A percentile compares a stretch with the other conserved stretches of the same genome.
These are phyloP conservation scores for Pythium oligandrum DNA, from an alignment of 352 stramenopile genomes.

Conservation along the genomic window DNA sequence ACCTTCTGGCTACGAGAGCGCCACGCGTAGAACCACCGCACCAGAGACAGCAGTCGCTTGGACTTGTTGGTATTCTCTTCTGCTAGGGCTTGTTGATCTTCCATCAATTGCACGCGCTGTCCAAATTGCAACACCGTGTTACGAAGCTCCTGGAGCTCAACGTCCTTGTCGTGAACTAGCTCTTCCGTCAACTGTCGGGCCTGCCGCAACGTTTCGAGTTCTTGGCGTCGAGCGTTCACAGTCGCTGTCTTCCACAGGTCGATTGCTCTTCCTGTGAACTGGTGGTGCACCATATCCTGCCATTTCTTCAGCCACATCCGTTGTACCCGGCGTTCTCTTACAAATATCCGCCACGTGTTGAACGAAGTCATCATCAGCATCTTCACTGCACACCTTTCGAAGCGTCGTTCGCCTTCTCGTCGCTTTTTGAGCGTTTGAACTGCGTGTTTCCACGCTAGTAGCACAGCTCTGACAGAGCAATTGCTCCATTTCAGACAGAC, in stretches of 20 bases:
- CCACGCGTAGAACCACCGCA: background rate
- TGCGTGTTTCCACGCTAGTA: no score
- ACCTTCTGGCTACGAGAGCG: background rate
- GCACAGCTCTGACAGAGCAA: no score
- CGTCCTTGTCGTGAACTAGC: background rate
- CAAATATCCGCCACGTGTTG: conserved; percentile 1
- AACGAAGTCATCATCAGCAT: background rate
- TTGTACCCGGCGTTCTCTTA: background rate
- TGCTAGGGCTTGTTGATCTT: no score
- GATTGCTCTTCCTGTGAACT: no score
- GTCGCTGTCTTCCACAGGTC: conserved; percentile 5
- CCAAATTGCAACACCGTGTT: no score
- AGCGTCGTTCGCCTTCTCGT: no score
- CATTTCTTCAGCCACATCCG: conserved; percentile 3
- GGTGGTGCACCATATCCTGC: background rate
- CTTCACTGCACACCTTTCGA: no score
- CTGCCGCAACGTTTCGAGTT: background rate
- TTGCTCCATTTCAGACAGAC: no score
- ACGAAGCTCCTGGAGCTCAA: background rate
- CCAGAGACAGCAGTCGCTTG: background rate
- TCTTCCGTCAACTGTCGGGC: background rate
- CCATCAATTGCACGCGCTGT: no score
- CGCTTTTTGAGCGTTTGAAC: no score
- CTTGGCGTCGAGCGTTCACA: background rate
- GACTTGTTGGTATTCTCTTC: no score